Conservation (phyloP, 1,284 basidiomycete species). For the Fomitopsis betulina region DNA sequence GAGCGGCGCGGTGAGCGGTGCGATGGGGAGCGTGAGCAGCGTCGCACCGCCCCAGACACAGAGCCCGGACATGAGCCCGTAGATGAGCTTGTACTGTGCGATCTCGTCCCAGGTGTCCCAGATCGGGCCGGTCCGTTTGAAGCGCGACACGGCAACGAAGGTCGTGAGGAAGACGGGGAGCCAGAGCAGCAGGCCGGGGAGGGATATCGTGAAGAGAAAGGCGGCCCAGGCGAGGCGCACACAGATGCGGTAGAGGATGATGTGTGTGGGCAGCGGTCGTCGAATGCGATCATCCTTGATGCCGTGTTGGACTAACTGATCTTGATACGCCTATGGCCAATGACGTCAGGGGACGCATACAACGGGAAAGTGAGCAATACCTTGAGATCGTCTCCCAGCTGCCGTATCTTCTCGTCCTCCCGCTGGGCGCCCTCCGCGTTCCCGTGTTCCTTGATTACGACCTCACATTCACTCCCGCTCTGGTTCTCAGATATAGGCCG, state of each 20-base stretch:
- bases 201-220: conserved; percentile 63
- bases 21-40: conserved; percentile 57
- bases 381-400: conserved; percentile 57
- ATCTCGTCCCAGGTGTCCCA: conserved; percentile 86
- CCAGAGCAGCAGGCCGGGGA: conserved; percentile 83
- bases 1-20: conserved; percentile 46
- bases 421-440: conserved; percentile 18
- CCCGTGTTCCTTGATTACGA: conserved; percentile 15
- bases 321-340: conserved; percentile 59
- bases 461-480: conserved; percentile 23
- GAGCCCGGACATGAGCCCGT: conserved; percentile 69
- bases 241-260: conserved; percentile 57
- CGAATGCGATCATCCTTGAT: conserved; percentile 83
- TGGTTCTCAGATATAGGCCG: conserved; percentile 10
- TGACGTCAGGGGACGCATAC: not conserved
- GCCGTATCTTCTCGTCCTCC: conserved; percentile 31
- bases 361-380: conserved; percentile 30
- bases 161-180: conserved; percentile 67
- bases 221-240: conserved; percentile 62
- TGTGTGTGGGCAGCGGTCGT: conserved; percentile 49
- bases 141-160: conserved; percentile 59
- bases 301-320: conserved; percentile 55
- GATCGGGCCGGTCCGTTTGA: conserved; percentile 73
- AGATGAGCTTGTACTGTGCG: conserved; percentile 83
- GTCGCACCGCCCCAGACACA: conserved; percentile 55